Percentiles rank a stretch among this genome's conserved stretches.
Evolutionary conservation across 768 basidiomycete species (phyloP).

Genomic region (Phlebiopsis flavidoalba): DNA sequence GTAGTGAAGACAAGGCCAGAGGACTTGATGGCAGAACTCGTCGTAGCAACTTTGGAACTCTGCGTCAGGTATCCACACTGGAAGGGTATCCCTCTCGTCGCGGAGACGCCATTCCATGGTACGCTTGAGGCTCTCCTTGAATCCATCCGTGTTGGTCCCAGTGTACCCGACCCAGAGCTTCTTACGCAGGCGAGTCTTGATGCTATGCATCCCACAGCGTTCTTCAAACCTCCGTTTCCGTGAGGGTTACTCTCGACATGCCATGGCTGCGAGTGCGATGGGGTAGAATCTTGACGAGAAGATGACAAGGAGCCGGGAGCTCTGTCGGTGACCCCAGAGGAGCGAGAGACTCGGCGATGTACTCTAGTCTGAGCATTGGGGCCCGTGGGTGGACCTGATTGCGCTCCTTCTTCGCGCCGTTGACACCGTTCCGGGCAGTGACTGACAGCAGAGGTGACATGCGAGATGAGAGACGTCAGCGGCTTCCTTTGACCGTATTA

Average conservation of each 20-base stretch:
- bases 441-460: slow-evolving; percentile 6
- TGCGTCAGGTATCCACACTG: slow-evolving; percentile 79
- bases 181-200: slow-evolving; percentile 45
- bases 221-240: slow-evolving; percentile 81
- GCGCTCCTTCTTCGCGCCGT: slow-evolving; percentile 26
- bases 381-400: slow-evolving; percentile 44
- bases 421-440: not conserved
- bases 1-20: slow-evolving; percentile 87
- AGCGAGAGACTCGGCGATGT: slow-evolving; percentile 19
- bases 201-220: slow-evolving; percentile 68
- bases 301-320: slow-evolving; percentile 20
- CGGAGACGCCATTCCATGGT: slow-evolving; percentile 50
- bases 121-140: slow-evolving; percentile 48
- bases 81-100: slow-evolving; percentile 35
- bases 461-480: slow-evolving; percentile 20
- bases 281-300: slow-evolving; percentile 34
- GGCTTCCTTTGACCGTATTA: slow-evolving; percentile 4
- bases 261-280: slow-evolving; percentile 28
- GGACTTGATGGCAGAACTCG: slow-evolving; percentile 84
- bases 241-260: slow-evolving; percentile 60
- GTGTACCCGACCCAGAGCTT: slow-evolving; percentile 67
- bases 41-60: slow-evolving; percentile 81
- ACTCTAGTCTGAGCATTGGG: slow-evolving; percentile 20
- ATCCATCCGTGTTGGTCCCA: slow-evolving; percentile 69
- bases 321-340: slow-evolving; percentile 9